Base-by-base conservation (phyloP, 148 eudicot species). In the Camellia japonica region DNA sequence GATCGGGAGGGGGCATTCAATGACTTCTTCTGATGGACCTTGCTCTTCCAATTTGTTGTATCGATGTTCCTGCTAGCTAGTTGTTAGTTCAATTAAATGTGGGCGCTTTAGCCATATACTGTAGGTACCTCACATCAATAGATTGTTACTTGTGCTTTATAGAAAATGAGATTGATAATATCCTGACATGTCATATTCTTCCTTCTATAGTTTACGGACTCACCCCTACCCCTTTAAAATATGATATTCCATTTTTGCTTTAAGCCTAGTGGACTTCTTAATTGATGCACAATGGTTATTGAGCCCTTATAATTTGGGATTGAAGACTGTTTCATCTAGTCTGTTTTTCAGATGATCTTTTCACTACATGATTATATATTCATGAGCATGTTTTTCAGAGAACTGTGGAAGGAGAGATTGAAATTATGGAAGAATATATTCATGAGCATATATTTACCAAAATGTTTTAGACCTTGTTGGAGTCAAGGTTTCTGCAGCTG, bases 1-100 rank as follows among this genome's bases (percentile, higher is more conserved):
- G 99, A 91, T 78, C 90, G 82, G 92, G 99, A 96, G 94, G 97
- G 97, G 93, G 93, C 93, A 81, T 96, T 96, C 74, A 94, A 96
- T 87, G 97, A 96, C 88, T 93, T 91, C 86, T 96, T n/a, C n/a
- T n/a, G n/a, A n/a, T n/a, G n/a, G n/a, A 80, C 78, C 81, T 87
- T 88, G 90, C 88, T 83, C 88, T 82, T 86, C 81, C 78, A 80
- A 81, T 80, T 81, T 85, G 82, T 72, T 85, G 87, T 85, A 75
- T 69, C 77, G 77, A 42, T 77, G 59, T 80, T 73, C 75, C 58
- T 76, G 71, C 68, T 83, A 83, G 82, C 76, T 89, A 85, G 83
- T 63, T 73, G 65, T 77, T 78, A 77, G 73, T 63, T 73, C 60
- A 63, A 42, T 67, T 79, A 19, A 67, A 75, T 68, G 30, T 80